Conservation (phyloP, 352 stramenopile species). For the Nothophytophthora sp. region DNA sequence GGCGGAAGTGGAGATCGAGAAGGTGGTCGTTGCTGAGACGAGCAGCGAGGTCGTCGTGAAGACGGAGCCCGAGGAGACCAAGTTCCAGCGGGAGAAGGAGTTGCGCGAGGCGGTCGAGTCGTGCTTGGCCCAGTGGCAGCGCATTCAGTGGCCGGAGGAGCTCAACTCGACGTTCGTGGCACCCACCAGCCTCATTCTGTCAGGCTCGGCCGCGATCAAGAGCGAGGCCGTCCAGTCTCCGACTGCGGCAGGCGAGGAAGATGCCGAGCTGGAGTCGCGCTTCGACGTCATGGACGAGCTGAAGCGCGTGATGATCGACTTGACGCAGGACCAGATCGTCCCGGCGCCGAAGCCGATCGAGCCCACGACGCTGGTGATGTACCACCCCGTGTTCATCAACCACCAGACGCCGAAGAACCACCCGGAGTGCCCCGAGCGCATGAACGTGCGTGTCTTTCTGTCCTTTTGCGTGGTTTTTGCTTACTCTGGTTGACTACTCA, state of each 20-base stretch:
- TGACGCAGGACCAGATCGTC: constrained; percentile 61
- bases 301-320: constrained; percentile 77
- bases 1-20: not conserved
- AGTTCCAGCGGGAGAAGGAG: constrained; percentile 51
- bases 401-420: constrained; percentile 85
- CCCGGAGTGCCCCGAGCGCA: constrained; percentile 78
- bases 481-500: not conserved
- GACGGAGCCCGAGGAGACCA: constrained; percentile 13
- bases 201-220: constrained; percentile 24
- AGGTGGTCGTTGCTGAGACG: not conserved
- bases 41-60: constrained; percentile 22
- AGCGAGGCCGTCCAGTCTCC: constrained; percentile 20
- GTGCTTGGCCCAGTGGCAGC: constrained; percentile 66
- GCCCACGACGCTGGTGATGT: constrained; percentile 74
- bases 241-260: constrained; percentile 13
- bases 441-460: constrained; percentile 56
- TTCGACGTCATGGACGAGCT: constrained; percentile 68
- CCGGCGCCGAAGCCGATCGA: constrained; percentile 16
- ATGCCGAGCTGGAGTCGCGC: constrained; percentile 9
- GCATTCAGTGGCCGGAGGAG: constrained; percentile 61
- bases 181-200: constrained; percentile 13
- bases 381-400: constrained; percentile 84
- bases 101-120: constrained; percentile 47
- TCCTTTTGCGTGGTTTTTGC: not conserved
- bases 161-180: constrained; percentile 52